These are phyloP conservation scores for Limonium bicolor DNA, from an alignment of 148 eudicot species.

Conservation along the genomic window DNA sequence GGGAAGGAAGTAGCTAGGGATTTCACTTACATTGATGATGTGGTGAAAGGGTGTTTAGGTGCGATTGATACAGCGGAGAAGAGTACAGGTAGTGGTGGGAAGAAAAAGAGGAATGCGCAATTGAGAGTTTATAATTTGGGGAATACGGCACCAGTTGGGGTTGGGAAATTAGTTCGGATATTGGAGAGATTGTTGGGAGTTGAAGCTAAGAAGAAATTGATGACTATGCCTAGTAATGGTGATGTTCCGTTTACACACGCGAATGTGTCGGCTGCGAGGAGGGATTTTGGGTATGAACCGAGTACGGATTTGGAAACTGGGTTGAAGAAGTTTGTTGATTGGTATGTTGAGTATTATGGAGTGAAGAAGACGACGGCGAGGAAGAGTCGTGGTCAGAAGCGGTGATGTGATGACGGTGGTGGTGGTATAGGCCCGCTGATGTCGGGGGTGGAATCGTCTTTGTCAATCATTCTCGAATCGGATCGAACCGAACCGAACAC, in stretches of 20 bases:
- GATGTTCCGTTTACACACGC: slow-evolving; percentile 80
- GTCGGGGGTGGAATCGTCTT: too few species aligned
- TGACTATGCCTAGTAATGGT: slow-evolving; percentile 79
- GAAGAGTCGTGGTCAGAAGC: too few species aligned
- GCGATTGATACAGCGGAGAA: slow-evolving; percentile 44
- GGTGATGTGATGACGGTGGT: too few species aligned
- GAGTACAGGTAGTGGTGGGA: slow-evolving; percentile 71
- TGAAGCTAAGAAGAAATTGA: slow-evolving; percentile 58
- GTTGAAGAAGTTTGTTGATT: slow-evolving; percentile 59
- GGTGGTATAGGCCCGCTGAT: too few species aligned
- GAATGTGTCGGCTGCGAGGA: slow-evolving; percentile 40
- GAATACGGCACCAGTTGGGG: slow-evolving; percentile 64
- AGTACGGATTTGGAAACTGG: slow-evolving; percentile 75
- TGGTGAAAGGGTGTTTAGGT: slow-evolving; percentile 61
- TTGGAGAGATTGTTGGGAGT: slow-evolving; percentile 50
- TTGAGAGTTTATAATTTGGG: slow-evolving; percentile 63
- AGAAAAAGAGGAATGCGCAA: slow-evolving; percentile 47
- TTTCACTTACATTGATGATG: slow-evolving; percentile 66
- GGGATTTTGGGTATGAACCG: slow-evolving; percentile 58
- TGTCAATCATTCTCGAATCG: too few species aligned
- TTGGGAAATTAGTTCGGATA: slow-evolving; percentile 49
- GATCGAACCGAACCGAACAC: too few species aligned
- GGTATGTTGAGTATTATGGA: slow-evolving; percentile 59
- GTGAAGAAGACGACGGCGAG: too few species aligned
- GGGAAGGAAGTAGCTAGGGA: slow-evolving; percentile 51